A percentile compares a stretch with the other conserved stretches of the same genome.
Evolutionary conservation across 2,329 filamentous ascomycete genomes (phyloP).

Genomic region (Microdochium paspali): DNA sequence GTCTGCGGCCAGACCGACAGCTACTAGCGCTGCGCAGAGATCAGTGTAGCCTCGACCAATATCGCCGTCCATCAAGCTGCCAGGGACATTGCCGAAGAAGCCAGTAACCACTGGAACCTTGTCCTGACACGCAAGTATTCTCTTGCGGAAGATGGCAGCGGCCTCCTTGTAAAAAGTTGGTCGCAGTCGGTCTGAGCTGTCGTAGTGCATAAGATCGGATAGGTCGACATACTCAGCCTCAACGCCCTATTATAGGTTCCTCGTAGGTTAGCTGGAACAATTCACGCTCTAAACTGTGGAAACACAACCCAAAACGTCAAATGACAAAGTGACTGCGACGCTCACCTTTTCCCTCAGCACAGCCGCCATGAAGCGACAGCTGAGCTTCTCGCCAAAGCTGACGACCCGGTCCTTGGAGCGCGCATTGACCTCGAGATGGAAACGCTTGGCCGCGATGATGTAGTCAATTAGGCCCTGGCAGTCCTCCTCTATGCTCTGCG

Average conservation of each 20-base stretch:
- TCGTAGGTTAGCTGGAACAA: too few relatives aligned
- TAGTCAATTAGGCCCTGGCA: slow-evolving; percentile 75
- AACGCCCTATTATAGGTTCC: too few relatives aligned
- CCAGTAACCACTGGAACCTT: slow-evolving; percentile 77
- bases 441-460: slow-evolving; percentile 52
- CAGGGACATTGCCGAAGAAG: slow-evolving; percentile 90
- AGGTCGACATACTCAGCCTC: slow-evolving; percentile 87
- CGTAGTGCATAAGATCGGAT: slow-evolving; percentile 68
- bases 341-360: slow-evolving; percentile 70
- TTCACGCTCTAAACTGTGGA: too few relatives aligned
- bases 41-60: slow-evolving; percentile 96
- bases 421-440: slow-evolving; percentile 67
- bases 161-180: slow-evolving; percentile 62
- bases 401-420: slow-evolving; percentile 81
- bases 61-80: slow-evolving; percentile 77
- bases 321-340: slow-evolving; percentile 10
- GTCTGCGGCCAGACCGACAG: slow-evolving; percentile 75
- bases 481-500: slow-evolving; percentile 62
- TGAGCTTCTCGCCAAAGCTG: slow-evolving; percentile 92
- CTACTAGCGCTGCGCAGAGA: slow-evolving; percentile 83
- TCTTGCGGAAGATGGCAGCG: slow-evolving; percentile 49
- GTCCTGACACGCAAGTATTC: slow-evolving; percentile 54
- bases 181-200: slow-evolving; percentile 49
- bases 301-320: slow-evolving; percentile 2
- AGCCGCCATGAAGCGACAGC: slow-evolving; percentile 83